Evolutionary conservation across 176 grass and related monocot genomes (phyloP), one percentile per base, ranked within the genome.

Genomic region (Typha latifolia): DNA sequence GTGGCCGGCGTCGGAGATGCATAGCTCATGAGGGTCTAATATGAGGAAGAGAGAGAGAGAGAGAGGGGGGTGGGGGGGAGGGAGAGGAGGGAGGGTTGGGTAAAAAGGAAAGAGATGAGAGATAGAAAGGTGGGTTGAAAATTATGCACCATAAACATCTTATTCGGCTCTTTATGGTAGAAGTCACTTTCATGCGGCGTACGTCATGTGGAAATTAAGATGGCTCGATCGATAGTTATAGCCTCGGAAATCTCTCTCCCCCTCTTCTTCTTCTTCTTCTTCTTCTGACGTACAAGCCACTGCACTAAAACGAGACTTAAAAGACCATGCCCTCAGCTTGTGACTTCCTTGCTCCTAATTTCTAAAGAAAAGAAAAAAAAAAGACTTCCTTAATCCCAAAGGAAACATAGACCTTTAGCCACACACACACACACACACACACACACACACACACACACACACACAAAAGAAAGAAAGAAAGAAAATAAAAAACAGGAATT

Each of bases 271-370:
- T 3, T 3, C 27, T 29, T 29, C 27, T 29, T 29, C n/a, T 59
- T 59, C n/a, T 59, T 19, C 37, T 59, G 53, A 59, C 53, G 53
- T 59, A 59, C 20, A 59, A 59, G 53, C 53, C n/a, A 59, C 16
- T 59, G 53, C 16, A 19, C 2, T 22, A 6, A n/a, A 21, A 59
- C 53, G 6, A 59, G 16, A 43, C 37, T 43, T 43, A 43, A 9
- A 9, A 10, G 37, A 29, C 27, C 27, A 29, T 3, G 27, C 27
- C 27, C 27, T 29, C 1, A 3, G 27, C 27, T 3, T 29, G 27
- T 29, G 27, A 29, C 2, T 29, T 3, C 27, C 3, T 29, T 29
- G 27, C 27, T 29, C 27, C 27, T 3, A 29, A 29, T 43, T 43
- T 43, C 8, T 43, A 9, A 43, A 43, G 9, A 43, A 9, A 9